Base-by-base conservation (phyloP, 2,329 filamentous ascomycete species). In the Fusarium fracticaudum region DNA sequence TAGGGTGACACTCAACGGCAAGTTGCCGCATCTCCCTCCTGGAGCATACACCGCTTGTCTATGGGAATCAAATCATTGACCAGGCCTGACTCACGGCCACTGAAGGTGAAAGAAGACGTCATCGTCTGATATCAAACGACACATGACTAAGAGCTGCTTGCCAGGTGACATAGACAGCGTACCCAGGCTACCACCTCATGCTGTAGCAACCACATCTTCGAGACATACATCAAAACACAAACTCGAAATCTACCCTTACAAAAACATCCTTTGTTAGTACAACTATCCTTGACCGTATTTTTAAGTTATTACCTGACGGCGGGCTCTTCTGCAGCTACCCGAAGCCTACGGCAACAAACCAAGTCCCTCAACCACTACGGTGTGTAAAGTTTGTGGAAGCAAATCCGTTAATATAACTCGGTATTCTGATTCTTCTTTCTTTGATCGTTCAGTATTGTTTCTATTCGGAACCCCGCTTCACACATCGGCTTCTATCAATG, bases 301-400 rank as follows among this genome's bases (percentile, higher is more conserved):
- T 51, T 35, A 10, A 26, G 31, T 41, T 54, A 31, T 29, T 41
- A 45, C 65, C 50, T 55, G 40, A 65, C 69, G 35, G 29, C 37
- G 69, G 41, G 35, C 41, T 35, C 37, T 43, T 50, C 64, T 24
- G 51, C 70, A 58, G 64, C 69, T 72, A 72, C 70, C 70, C 70
- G 70, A 37, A n/a, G 47, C n/a, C 54, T 29, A 53, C 60, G 44
- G 63, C 17, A 41, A 43, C 69, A 69, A 73, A 69, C 70, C 58
- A 31, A 57, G 41, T 20, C 11, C 33, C n/a, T 18, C n/a, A 43
- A 51, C 26, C 33, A 59, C n/a, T 11, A 12, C 20, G 26, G n/a
- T 4, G 11, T 51, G 45, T 12, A 26, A 62, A 54, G 64, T 68
- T 69, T 69, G 67, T 35, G 8, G 6, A 20, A 35, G 24, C 64